Percentiles rank a stretch among this genome's conserved stretches.
Conservation (phyloP, 305 asterid genomes). For the Fraxinus greggii region DNA sequence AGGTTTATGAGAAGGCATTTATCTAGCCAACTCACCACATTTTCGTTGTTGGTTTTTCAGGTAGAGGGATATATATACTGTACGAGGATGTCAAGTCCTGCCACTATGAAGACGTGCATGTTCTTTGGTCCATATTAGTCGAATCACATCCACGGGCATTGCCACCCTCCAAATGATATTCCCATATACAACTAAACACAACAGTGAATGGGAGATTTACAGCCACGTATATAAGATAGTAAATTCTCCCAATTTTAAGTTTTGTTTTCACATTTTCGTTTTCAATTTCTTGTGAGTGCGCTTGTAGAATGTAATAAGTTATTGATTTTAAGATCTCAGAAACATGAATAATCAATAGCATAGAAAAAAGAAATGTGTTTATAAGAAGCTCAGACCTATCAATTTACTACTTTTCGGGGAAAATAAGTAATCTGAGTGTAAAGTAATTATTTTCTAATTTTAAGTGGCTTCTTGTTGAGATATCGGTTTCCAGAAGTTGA, state of each 20-base stretch:
- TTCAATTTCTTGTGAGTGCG: constrained; percentile 32
- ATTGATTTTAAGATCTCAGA: constrained; percentile 22
- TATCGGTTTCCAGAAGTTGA: constrained; percentile 41
- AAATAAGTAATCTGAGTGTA: constrained; percentile 9
- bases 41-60: constrained; percentile 30
- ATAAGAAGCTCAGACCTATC: neutral
- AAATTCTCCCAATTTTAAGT: constrained; percentile 13
- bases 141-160: constrained; percentile 72
- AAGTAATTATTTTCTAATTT: constrained; percentile 1
- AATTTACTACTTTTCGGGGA: neutral
- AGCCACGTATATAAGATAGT: constrained; percentile 36
- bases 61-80: constrained; percentile 64
- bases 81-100: constrained; percentile 71
- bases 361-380: neutral
- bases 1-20: neutral
- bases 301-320: constrained; percentile 38
- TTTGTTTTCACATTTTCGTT: constrained; percentile 21
- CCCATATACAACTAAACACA: constrained; percentile 13
- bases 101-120: constrained; percentile 70
- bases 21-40: neutral
- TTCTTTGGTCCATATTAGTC: constrained; percentile 91
- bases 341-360: neutral
- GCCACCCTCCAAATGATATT: constrained; percentile 50
- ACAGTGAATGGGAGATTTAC: constrained; percentile 22
- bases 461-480: constrained; percentile 33